Percentiles rank a stretch among this genome's conserved stretches.
phyloP scores from a whole-genome alignment of 2,329 filamentous ascomycete genomes.

The Trichoderma guizhouense region DNA sequence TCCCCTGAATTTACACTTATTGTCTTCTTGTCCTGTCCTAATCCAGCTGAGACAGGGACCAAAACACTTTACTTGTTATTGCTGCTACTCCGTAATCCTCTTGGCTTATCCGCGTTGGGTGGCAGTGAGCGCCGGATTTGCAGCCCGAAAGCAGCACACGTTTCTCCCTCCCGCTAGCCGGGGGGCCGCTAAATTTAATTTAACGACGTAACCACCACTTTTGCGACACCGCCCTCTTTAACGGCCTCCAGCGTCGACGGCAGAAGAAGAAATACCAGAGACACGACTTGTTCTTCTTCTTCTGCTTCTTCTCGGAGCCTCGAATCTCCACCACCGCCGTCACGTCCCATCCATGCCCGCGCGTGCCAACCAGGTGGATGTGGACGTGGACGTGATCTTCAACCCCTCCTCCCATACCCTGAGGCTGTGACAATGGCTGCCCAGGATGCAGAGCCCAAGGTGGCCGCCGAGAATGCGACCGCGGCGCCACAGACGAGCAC shows the following conservation, averaged over 20 bases:
- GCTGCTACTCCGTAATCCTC: background rate
- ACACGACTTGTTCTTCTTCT: background rate
- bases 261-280: background rate
- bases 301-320: background rate
- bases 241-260: slow-evolving; percentile 1
- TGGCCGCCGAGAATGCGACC: slow-evolving; percentile 20
- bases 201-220: slow-evolving; percentile 18
- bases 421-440: slow-evolving; percentile 22
- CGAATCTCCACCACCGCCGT: slow-evolving; percentile 7
- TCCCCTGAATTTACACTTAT: background rate
- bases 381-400: slow-evolving; percentile 27
- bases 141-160: slow-evolving; percentile 12
- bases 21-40: background rate
- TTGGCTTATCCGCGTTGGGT: background rate
- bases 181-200: slow-evolving; percentile 16
- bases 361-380: slow-evolving; percentile 25
- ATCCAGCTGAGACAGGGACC: background rate
- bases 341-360: slow-evolving; percentile 25
- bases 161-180: slow-evolving; percentile 3
- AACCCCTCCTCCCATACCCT: slow-evolving; percentile 13
- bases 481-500: slow-evolving; percentile 22
- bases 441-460: slow-evolving; percentile 27
- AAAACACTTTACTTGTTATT: background rate
- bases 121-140: slow-evolving; percentile 18
- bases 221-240: slow-evolving; percentile 15